A percentile compares a stretch with the other conserved stretches of the same genome.
phyloP scores from a whole-genome alignment of 805 yeast species.

The Ogataea pini region DNA sequence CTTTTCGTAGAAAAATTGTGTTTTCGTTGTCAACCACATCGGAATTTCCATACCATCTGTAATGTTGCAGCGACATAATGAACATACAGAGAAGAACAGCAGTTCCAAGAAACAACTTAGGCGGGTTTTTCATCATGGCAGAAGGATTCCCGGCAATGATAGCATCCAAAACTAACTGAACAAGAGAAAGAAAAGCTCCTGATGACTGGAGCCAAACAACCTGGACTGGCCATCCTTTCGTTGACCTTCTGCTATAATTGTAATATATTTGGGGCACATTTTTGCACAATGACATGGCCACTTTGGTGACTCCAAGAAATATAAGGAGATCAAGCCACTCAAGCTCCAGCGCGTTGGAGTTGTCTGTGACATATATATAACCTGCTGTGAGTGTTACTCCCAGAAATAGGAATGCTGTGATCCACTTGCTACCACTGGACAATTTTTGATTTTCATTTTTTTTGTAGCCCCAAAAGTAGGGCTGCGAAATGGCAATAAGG shows the following conservation, averaged over 20 bases:
- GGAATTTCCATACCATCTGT: constrained; percentile 20
- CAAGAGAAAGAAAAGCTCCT: constrained; percentile 25
- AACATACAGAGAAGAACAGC: constrained; percentile 20
- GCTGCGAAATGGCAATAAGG: constrained; percentile 20
- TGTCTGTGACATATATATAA: constrained; percentile 6
- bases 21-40: not conserved
- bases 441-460: constrained; percentile 21
- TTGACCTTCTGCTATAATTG: constrained; percentile 25
- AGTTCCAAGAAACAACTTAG: constrained; percentile 24
- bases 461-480: constrained; percentile 24
- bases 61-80: constrained; percentile 27
- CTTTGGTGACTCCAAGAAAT: constrained; percentile 24
- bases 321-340: constrained; percentile 28
- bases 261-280: constrained; percentile 26
- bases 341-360: constrained; percentile 4
- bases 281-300: constrained; percentile 23
- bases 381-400: constrained; percentile 2
- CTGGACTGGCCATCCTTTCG: constrained; percentile 30
- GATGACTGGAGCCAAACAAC: constrained; percentile 22
- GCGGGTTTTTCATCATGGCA: constrained; percentile 22
- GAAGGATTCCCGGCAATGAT: constrained; percentile 8
- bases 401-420: not conserved
- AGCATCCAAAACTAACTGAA: constrained; percentile 23
- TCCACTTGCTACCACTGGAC: constrained; percentile 13
- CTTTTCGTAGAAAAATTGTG: not conserved